Conservation (phyloP, 1,284 basidiomycete genomes). For the Heterobasidion occidentale region DNA sequence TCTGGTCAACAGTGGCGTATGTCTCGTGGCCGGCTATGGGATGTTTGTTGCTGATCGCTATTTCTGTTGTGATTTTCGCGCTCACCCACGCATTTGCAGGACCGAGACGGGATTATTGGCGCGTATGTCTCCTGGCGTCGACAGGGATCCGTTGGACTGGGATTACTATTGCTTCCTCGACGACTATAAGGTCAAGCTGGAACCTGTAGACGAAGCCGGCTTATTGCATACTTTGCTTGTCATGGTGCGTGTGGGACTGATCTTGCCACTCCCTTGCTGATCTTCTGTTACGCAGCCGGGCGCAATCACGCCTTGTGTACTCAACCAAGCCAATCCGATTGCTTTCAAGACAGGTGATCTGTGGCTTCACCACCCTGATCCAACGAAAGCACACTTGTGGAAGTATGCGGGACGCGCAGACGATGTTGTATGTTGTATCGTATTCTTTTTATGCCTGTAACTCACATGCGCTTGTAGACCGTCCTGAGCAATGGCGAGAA, state of each 20-base stretch:
- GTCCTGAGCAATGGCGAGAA: constrained; percentile 17
- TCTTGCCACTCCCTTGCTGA: not conserved
- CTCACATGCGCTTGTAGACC: constrained; percentile 3
- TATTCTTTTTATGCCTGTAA: not conserved
- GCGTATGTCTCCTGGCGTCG: not conserved
- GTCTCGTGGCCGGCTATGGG: not conserved
- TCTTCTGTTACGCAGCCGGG: not conserved
- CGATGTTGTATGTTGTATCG: not conserved
- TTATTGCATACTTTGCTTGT: not conserved
- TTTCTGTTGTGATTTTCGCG: not conserved
- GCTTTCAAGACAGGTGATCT: not conserved
- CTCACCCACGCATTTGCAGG: not conserved
- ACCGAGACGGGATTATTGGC: not conserved
- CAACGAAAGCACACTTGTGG: constrained; percentile 3
- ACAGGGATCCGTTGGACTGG: not conserved
- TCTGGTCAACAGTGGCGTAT: not conserved
- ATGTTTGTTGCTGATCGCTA: not conserved
- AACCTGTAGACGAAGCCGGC: not conserved
- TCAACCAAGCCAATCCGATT: not conserved
- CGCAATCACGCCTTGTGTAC: not conserved
- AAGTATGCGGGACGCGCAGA: constrained; percentile 7
- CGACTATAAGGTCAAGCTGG: not conserved
- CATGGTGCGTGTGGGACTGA: not conserved
- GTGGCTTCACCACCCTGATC: not conserved
- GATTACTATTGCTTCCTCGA: not conserved